These are phyloP conservation scores for Leishmania gerbilli DNA, from an alignment of 208 protist species.

Conservation along the genomic window DNA sequence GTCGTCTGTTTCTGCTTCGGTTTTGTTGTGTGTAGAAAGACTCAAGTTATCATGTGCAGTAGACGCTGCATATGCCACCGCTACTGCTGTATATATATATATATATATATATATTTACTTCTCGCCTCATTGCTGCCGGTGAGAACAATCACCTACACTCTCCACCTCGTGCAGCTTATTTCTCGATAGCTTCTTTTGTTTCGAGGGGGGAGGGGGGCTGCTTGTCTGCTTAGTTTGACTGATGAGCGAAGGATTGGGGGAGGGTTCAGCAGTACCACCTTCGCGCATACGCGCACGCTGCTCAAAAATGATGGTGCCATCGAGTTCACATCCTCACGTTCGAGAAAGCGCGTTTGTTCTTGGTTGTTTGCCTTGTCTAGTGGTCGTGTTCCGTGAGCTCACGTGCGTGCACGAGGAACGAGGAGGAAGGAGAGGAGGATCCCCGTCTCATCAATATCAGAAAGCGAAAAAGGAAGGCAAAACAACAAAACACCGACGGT, in stretches of 20 bases:
- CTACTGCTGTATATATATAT: neutral
- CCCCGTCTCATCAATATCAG: neutral
- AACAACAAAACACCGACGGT: neutral
- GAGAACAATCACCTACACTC: neutral
- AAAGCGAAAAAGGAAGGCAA: neutral
- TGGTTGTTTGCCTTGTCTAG: neutral
- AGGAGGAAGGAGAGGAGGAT: neutral
- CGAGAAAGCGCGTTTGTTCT: neutral
- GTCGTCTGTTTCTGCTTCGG: neutral
- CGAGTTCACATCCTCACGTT: neutral
- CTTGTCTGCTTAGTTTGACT: neutral
- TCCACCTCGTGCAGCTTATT: neutral
- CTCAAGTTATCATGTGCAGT: neutral
- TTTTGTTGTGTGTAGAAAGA: neutral
- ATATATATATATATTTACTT: too few species aligned
- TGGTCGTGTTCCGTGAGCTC: neutral
- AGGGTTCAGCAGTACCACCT: neutral
- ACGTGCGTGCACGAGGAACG: neutral
- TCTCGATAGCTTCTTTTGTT: neutral
- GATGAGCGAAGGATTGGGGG: neutral
- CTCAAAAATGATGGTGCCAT: neutral
- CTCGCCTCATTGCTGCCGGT: neutral
- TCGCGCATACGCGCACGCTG: neutral
- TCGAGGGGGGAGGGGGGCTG: neutral
- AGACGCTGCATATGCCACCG: neutral